phyloP scores from a whole-genome alignment of 2,329 filamentous ascomycete genomes.

The Paraphaeosphaeria minitans region DNA sequence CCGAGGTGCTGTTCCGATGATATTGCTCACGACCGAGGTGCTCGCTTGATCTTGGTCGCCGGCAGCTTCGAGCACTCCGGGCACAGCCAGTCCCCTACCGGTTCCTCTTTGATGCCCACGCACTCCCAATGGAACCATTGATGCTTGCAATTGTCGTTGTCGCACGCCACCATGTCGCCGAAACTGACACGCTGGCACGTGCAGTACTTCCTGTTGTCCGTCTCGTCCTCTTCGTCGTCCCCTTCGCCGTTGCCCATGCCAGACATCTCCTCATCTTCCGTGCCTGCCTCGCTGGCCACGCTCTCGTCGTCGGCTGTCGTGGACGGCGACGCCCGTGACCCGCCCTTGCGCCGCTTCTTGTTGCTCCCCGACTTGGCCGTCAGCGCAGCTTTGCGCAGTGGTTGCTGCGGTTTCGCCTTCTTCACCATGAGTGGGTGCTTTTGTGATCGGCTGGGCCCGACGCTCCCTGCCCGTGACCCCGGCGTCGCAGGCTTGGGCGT shows the following conservation, averaged over 20 bases:
- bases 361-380: constrained; percentile 43
- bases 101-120: constrained; percentile 56
- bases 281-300: constrained; percentile 53
- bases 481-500: constrained; percentile 64
- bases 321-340: constrained; percentile 48
- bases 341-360: constrained; percentile 46
- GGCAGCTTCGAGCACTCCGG: constrained; percentile 49
- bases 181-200: constrained; percentile 82
- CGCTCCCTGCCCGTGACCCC: constrained; percentile 63
- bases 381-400: constrained; percentile 43
- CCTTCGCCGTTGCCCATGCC: constrained; percentile 46
- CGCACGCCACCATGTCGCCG: constrained; percentile 87
- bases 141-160: constrained; percentile 78
- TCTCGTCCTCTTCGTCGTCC: constrained; percentile 68
- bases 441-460: constrained; percentile 54
- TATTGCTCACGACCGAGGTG: constrained; percentile 27
- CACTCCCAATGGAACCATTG: constrained; percentile 88
- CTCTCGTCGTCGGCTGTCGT: constrained; percentile 59
- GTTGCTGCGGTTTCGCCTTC: constrained; percentile 61
- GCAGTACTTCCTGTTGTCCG: constrained; percentile 79
- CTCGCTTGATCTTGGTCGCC: constrained; percentile 48
- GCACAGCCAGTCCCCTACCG: constrained; percentile 58
- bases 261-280: constrained; percentile 58
- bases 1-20: neutral
- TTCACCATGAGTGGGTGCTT: constrained; percentile 57